phyloP scores from a whole-genome alignment of 164 flowering plant genomes.

The Echeveria elegans region DNA sequence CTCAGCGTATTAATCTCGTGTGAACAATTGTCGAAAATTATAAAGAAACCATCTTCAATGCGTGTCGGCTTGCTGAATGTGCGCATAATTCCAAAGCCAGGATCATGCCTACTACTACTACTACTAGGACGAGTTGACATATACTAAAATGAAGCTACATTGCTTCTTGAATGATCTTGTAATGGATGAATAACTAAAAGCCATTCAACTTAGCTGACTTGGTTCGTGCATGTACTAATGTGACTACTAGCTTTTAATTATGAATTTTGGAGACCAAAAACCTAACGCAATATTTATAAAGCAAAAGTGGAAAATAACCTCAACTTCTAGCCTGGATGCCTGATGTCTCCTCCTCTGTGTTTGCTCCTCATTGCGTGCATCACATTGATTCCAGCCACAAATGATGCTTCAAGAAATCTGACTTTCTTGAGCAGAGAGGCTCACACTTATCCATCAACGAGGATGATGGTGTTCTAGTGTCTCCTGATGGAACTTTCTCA shows the following conservation, averaged over 20 bases:
- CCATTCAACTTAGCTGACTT: too few relatives aligned
- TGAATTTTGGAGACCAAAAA: too few relatives aligned
- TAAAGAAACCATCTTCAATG: neutral
- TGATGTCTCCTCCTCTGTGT: neutral
- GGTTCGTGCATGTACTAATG: too few relatives aligned
- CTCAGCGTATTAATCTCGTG: neutral
- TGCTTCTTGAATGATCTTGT: too few relatives aligned
- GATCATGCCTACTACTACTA: neutral
- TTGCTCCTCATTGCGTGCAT: neutral
- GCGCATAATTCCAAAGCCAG: neutral
- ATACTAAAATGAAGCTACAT: too few relatives aligned
- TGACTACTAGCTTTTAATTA: too few relatives aligned
- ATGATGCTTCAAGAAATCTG: neutral
- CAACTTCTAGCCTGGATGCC: neutral
- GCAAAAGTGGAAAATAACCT: neutral
- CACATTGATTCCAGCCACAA: neutral
- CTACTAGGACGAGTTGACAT: too few relatives aligned
- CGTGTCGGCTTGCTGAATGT: neutral
- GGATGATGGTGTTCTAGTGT: constrained; percentile 15
- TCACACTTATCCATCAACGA: constrained; percentile 17
- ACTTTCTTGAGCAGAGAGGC: constrained; percentile 13
- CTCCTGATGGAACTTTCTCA: constrained; percentile 25
- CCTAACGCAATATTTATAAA: neutral
- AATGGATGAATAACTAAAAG: too few relatives aligned
- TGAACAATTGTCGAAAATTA: neutral